phyloP scores from a whole-genome alignment of 2,329 filamentous ascomycete species.

The Trichoderma koningii region DNA sequence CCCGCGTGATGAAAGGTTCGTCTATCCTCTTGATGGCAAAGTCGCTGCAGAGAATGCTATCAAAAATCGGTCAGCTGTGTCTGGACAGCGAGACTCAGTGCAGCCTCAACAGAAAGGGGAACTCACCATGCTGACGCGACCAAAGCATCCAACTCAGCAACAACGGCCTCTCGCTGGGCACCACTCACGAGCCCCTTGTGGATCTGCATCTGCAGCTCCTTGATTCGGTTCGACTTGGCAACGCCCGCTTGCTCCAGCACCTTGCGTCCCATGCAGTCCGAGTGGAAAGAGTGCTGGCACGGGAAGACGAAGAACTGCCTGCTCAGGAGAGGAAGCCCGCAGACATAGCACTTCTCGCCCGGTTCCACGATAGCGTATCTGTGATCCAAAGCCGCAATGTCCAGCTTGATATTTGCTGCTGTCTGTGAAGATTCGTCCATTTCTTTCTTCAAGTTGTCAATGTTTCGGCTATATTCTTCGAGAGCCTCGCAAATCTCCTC shows the following conservation, averaged over 20 bases:
- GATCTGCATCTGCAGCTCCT: constrained; percentile 81
- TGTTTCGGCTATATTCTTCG: constrained; percentile 89
- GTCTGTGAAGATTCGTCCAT: constrained; percentile 95
- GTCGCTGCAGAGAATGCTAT: constrained; percentile 88
- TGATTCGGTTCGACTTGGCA: constrained; percentile 75
- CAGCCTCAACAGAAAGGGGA: not conserved
- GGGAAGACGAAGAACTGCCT: constrained; percentile 98
- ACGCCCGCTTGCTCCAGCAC: constrained; percentile 80
- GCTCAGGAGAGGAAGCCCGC: constrained; percentile 80
- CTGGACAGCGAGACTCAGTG: not conserved
- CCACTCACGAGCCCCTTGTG: constrained; percentile 72
- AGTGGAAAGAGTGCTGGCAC: constrained; percentile 97
- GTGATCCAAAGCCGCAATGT: constrained; percentile 82
- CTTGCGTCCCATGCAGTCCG: constrained; percentile 84
- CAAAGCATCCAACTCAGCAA: constrained; percentile 86
- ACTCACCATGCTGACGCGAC: constrained; percentile 85
- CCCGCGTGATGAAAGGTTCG: constrained; percentile 79
- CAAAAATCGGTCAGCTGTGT: constrained; percentile 16
- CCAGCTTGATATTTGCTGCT: constrained; percentile 84
- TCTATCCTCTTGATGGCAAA: constrained; percentile 93
- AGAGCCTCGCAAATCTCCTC: constrained; percentile 94
- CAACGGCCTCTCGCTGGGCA: constrained; percentile 74
- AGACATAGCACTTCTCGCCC: constrained; percentile 90
- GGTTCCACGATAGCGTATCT: constrained; percentile 96
- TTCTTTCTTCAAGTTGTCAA: constrained; percentile 83